Evolutionary conservation across 129 eudicot genomes (phyloP), one percentile per base, ranked within the genome.

Genomic region (Flaveria robusta): DNA sequence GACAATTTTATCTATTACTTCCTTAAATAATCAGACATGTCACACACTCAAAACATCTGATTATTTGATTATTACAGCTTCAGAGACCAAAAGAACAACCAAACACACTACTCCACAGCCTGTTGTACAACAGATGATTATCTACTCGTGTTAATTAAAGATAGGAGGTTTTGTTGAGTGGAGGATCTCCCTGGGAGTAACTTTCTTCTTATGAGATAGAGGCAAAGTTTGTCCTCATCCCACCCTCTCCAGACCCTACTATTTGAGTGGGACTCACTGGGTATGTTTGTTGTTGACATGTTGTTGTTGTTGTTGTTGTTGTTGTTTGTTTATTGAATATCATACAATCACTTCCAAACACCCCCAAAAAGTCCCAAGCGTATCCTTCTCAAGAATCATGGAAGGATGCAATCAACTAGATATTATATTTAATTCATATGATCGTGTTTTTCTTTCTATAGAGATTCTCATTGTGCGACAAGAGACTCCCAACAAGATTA

Each of bases 41-140:
- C 70, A 65, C 70, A 65, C 24, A 65, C 50, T 66, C 26, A 16
- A 66, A 66, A 56, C 7, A 31, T 64, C 69, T 64, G 69, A 29
- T 64, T 5, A 64, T 64, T 52, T n/a, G 5, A 52, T n/a, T 52
- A 52, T 52, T 16, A 52, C 60, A 52, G 26, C 24, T 52, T 23
- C 66, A 23, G 26, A 59, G 2, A 0, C 39, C 0, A 37, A 37
- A 60, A 24, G 26, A 18, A 34, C 39, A 34, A 34, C 39, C 39
- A 34, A 34, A 34, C 39, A 34, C 39, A 34, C 39, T 34, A 5
- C 39, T 19, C 58, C 10, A 54, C 10, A 51, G 58, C 22, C 58
- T 3, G 2, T 5, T 51, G 11, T 51, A 51, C 18, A 16, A n/a
- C 20, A n/a, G 20, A 15, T 51, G 58, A n/a, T 16, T 51, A 51